Evolutionary conservation across 345 rosid genomes (phyloP), one percentile per base, ranked within the genome.

Genomic region (Aethionema arabicum): DNA sequence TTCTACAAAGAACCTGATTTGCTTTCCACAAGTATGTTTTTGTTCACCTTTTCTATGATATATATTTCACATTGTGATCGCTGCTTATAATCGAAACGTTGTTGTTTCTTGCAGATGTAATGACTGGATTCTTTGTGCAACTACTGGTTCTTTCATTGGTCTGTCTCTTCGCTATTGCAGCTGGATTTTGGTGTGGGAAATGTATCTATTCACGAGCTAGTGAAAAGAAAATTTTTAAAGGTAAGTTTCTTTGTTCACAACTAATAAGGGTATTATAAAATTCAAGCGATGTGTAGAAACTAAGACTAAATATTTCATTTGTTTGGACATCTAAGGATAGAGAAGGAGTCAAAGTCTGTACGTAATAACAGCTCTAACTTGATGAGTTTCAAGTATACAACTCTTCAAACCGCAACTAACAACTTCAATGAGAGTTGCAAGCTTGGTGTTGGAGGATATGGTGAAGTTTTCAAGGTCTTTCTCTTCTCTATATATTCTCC

Each of bases 371-470:
- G 61, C 51, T 65, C 68, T 53, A 74, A 71, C 27, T 63, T 74
- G 52, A 60, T 83, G 80, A 72, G 66, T 62, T 83, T 83, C 75
- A 77, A 80, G 74, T 57, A 77, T 53, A 71, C 80, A 41, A 80
- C 77, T 41, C 68, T 83, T 44, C 64, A 68, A 52, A 71, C 13
- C 59, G 82, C 88, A 68, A 80, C 85, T 13, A 65, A 68, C 38
- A 66, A 62, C 40, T 83, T 78, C 47, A 46, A 37, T 37, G 83
- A 80, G 57, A 49, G 32, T 49, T 72, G 35, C 61, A 77, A 64
- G 74, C 80, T 83, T 46, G 83, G 85, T 30, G 60, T 70, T 31
- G 85, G 88, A 70, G 88, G 85, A 66, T 83, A 51, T 52, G 85
- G 85, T 46, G 80, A 80, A 78, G 81, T 79, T 48, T 79, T 72